These are phyloP conservation scores for Cunninghamia lanceolata DNA, from an alignment of 75 land plant species.

Conservation along the genomic window DNA sequence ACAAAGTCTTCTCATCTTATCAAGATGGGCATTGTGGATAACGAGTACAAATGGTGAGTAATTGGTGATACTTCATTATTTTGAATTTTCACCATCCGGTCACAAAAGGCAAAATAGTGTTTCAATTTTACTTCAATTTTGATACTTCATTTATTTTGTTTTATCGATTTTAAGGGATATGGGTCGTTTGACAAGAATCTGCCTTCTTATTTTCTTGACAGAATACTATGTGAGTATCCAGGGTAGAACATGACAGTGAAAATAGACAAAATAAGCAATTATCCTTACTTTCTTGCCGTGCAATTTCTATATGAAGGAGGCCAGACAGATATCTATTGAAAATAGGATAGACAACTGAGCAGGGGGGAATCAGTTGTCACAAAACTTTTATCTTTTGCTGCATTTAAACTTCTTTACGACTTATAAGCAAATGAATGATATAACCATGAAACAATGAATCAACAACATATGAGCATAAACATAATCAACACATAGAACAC, in stretches of 20 bases:
- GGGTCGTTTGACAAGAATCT: conserved; percentile 19
- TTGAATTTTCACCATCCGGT: no score
- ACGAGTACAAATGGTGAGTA: conserved; percentile 51
- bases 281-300: conserved; percentile 47
- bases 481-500: no score
- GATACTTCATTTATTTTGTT: no score
- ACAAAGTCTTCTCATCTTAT: conserved; percentile 20
- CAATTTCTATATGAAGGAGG: conserved; percentile 62
- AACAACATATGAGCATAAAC: no score
- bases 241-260: conserved; percentile 37
- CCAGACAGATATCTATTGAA: conserved; percentile 62
- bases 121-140: no score
- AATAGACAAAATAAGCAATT: conserved; percentile 49
- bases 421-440: no score
- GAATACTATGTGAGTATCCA: conserved; percentile 53
- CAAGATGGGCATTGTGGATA: conserved; percentile 37
- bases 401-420: no score
- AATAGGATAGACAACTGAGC: no score
- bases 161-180: neutral
- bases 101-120: no score
- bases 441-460: no score
- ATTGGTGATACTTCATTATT: neutral
- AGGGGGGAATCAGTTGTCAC: no score
- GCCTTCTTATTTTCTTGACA: conserved; percentile 19
- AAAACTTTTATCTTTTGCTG: no score